phyloP scores from a whole-genome alignment of 2,329 filamentous ascomycete genomes.

The Hawksworthiomyces lignivorus region DNA sequence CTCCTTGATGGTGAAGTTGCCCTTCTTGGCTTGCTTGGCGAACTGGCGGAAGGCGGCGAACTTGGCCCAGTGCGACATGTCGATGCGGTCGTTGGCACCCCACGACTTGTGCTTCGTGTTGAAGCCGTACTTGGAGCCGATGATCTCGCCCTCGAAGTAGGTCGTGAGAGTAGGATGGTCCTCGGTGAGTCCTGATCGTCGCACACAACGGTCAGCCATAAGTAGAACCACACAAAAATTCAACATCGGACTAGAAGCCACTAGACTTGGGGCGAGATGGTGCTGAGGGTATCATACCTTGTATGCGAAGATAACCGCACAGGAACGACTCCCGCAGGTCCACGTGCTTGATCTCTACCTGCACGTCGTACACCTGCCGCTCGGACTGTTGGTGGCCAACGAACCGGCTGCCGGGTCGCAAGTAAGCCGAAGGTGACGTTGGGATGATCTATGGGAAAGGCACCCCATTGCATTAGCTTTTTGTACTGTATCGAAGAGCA shows the following conservation, averaged over 20 bases:
- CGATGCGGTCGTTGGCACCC: conserved; percentile 87
- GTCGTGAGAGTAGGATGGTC: conserved; percentile 97
- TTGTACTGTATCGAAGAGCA: no score
- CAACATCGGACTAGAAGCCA: no score
- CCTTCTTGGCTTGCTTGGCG: conserved; percentile 48
- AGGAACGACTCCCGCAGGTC: conserved; percentile 91
- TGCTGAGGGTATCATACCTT: conserved; percentile 71
- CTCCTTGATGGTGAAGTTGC: conserved; percentile 55
- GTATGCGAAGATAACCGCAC: conserved; percentile 90
- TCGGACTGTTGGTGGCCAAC: conserved; percentile 89
- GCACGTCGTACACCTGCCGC: conserved; percentile 85
- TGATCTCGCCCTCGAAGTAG: conserved; percentile 97
- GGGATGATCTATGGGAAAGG: conserved; percentile 54
- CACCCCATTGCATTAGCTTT: not conserved
- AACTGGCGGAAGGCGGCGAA: conserved; percentile 82
- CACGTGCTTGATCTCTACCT: conserved; percentile 95
- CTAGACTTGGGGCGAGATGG: no score
- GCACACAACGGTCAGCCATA: not conserved
- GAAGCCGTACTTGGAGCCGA: conserved; percentile 92
- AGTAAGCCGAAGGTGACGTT: conserved; percentile 73
- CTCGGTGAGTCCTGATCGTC: conserved; percentile 67
- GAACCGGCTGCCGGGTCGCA: conserved; percentile 83
- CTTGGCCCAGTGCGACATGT: conserved; percentile 86
- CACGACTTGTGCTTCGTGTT: conserved; percentile 80
- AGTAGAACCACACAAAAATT: no score